A percentile compares a stretch with the other conserved stretches of the same genome.
These are phyloP conservation scores for Ailanthus altissimus DNA, from an alignment of 345 rosid species.

Conservation along the genomic window DNA sequence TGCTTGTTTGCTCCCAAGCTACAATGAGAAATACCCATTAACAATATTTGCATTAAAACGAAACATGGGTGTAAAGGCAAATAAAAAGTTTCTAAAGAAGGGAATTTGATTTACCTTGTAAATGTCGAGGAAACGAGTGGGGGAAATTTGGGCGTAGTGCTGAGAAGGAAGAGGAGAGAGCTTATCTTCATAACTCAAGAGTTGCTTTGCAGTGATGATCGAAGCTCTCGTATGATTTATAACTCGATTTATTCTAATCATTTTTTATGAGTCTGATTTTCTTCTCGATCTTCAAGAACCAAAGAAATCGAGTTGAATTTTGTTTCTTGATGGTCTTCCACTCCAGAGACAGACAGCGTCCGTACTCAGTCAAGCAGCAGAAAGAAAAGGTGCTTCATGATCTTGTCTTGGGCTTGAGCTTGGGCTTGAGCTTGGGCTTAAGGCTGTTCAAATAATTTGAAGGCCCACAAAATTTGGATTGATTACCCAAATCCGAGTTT, in stretches of 20 bases:
- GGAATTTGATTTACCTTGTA: conserved; percentile 42
- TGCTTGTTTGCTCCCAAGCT: conserved; percentile 74
- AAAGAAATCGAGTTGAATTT: neutral
- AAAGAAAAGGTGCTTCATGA: no score
- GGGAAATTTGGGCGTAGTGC: conserved; percentile 38
- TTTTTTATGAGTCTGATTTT: conserved; percentile 24
- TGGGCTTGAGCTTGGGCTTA: no score
- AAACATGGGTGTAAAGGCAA: neutral
- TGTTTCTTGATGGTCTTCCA: no score
- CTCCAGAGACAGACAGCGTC: no score
- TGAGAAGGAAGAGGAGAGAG: conserved; percentile 40
- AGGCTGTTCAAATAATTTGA: no score
- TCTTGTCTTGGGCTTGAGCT: no score
- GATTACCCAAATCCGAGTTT: no score
- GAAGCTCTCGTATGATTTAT: conserved; percentile 33
- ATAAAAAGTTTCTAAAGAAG: neutral
- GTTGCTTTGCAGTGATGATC: conserved; percentile 10
- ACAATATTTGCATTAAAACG: neutral
- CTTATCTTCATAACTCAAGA: conserved; percentile 21
- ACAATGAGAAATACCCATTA: conserved; percentile 20
- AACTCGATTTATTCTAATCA: conserved; percentile 51
- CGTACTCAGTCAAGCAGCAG: no score
- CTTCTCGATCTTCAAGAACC: neutral
- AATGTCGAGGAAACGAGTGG: conserved; percentile 71
- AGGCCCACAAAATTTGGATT: no score